These are phyloP conservation scores for Craspedostauros australis DNA, from an alignment of 108 stramenopile species.

Conservation along the genomic window DNA sequence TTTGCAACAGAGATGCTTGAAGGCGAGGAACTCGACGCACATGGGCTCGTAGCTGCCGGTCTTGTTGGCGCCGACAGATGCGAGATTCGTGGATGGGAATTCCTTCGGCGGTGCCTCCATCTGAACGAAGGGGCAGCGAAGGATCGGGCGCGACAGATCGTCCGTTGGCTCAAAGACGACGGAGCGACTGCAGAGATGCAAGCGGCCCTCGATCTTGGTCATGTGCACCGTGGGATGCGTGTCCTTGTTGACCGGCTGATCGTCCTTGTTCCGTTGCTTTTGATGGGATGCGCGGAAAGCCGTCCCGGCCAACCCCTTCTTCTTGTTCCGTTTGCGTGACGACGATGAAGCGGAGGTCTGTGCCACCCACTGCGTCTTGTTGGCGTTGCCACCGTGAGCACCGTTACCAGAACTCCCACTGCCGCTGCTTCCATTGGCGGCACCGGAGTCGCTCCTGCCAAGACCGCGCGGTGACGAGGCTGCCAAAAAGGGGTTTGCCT, in stretches of 20 bases:
- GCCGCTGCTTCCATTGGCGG: not conserved
- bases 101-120: constrained; percentile 50
- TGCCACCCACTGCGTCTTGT: too few species aligned
- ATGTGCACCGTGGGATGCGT: constrained; percentile 39
- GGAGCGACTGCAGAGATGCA: constrained; percentile 68
- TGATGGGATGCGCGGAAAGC: too few species aligned
- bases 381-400: not conserved
- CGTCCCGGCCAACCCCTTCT: too few species aligned
- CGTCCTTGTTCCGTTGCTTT: too few species aligned
- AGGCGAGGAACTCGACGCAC: constrained; percentile 27
- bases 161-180: constrained; percentile 82
- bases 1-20: constrained; percentile 50
- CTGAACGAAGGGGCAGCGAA: constrained; percentile 58
- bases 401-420: not conserved
- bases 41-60: constrained; percentile 18
- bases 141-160: constrained; percentile 48
- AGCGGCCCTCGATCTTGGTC: constrained; percentile 60
- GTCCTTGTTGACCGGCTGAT: constrained; percentile 24
- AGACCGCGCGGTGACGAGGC: too few species aligned
- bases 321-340: constrained; percentile 1
- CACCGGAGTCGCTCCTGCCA: not conserved
- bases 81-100: constrained; percentile 12
- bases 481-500: not conserved
- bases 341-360: constrained; percentile 1
- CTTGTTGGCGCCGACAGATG: constrained; percentile 7